Evolutionary conservation across 139 green algal species (phyloP), one percentile per base, ranked within the genome.

Genomic region (Mychonastes homosphaera): DNA sequence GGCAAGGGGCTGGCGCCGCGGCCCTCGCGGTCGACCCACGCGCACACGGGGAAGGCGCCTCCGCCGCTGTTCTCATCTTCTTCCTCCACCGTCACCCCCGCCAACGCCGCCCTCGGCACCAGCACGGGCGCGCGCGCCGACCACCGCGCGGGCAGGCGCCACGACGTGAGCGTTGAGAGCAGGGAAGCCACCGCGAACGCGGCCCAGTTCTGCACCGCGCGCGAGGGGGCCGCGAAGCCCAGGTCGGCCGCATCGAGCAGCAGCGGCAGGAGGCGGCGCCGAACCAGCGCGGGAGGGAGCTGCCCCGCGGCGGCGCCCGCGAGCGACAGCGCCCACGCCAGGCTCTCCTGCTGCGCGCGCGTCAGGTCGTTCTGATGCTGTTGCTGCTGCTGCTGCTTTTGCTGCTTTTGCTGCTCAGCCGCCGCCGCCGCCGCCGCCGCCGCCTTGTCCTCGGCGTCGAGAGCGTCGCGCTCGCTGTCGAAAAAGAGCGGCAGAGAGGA

Each of bases 281-380:
- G 15, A 56, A 52, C 7, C 7, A 33, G 45, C 45, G 23, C 15
- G 10, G 63, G 34, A 2, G 54, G 46, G 46, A 70, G 63, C 13
- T 40, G 36, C 4, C 55, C 54, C 19, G 64, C 38, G 29, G 46
- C 27, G 32, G 35, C 47, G 26, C 47, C 53, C 44, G 64, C 45
- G 34, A 64, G 36, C 43, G 61, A 39, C 18, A 67, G 41, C 24
- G 34, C 19, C 49, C 70, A 78, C 24, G 87, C 60, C 34, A 87
- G n/a, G 23, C 64, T 41, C 35, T 79, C 70, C 56, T 89, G 29
- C 39, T 63, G 27, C 61, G 50, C 21, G 13, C 43, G 27, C 40
- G 40, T 53, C 2, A 32, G 32, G 24, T 35, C 26, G 2, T 32
- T 2, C 23, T 10, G 27, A 8, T 19, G 24, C 21, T 48, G 41